Evolutionary conservation across 306 rosid genomes (phyloP).

Genomic region (Vigna unguiculata): DNA sequence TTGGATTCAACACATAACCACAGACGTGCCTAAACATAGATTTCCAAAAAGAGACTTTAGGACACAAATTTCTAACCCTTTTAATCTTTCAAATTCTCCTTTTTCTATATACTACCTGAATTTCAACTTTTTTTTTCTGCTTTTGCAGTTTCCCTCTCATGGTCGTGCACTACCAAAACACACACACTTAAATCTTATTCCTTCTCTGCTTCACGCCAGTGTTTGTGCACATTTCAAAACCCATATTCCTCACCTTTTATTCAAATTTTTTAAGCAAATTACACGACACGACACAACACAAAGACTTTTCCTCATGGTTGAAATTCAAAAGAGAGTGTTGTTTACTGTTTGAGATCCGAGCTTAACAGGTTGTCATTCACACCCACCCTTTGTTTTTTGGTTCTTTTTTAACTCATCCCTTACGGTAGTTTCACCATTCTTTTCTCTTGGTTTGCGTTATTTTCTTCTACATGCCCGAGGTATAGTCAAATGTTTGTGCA

Average conservation of each 20-base stretch:
- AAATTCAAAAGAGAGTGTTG: conserved; percentile 58
- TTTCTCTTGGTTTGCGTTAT: conserved; percentile 46
- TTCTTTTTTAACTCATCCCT: conserved; percentile 52
- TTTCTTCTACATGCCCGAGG: conserved; percentile 46
- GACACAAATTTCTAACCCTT: conserved; percentile 82
- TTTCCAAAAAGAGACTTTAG: conserved; percentile 65
- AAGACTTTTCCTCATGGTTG: conserved; percentile 54
- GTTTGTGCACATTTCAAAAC: conserved; percentile 63
- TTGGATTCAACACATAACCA: conserved; percentile 73
- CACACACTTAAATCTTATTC: conserved; percentile 43
- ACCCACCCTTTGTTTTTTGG: conserved; percentile 33
- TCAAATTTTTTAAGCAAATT: conserved; percentile 32
- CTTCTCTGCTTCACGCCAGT: conserved; percentile 66
- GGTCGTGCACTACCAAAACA: conserved; percentile 34
- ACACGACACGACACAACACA: conserved; percentile 30
- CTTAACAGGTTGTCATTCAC: conserved; percentile 62
- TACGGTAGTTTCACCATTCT: conserved; percentile 22
- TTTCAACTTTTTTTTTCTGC: conserved; percentile 51
- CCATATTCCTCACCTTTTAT: conserved; percentile 41
- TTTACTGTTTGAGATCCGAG: conserved; percentile 81
- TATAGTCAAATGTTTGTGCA: conserved; percentile 39
- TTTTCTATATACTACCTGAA: conserved; percentile 46
- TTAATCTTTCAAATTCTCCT: conserved; percentile 53
- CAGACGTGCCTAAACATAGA: conserved; percentile 52
- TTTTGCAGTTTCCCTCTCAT: conserved; percentile 56